These are phyloP conservation scores for Aspergillus cristatus DNA, from an alignment of 495 filamentous ascomycete genomes.

Conservation along the genomic window DNA sequence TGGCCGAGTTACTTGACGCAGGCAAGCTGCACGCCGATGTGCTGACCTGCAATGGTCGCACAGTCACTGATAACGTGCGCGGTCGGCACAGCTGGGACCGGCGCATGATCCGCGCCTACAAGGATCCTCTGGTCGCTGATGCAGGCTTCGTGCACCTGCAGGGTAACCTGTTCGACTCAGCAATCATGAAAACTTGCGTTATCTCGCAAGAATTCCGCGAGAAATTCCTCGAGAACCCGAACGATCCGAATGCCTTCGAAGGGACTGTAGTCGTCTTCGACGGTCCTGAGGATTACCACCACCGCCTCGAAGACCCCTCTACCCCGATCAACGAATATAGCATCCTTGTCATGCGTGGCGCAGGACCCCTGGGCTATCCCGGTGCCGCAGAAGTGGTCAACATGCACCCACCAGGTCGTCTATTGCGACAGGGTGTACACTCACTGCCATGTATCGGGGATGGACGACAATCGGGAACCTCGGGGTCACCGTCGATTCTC, in stretches of 20 bases:
- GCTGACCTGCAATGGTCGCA: conserved; percentile 36
- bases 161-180: conserved; percentile 44
- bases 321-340: conserved; percentile 38
- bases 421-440: conserved; percentile 37
- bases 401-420: conserved; percentile 42
- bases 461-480: conserved; percentile 46
- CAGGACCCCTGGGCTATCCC: conserved; percentile 45
- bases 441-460: conserved; percentile 48
- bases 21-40: conserved; percentile 30
- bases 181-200: conserved; percentile 50
- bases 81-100: conserved; percentile 37
- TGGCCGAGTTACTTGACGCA: conserved; percentile 42
- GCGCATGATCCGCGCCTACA: conserved; percentile 33
- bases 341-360: conserved; percentile 46
- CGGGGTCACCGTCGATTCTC: conserved; percentile 45
- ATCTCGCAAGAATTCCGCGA: conserved; percentile 40
- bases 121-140: conserved; percentile 36
- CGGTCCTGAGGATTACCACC: conserved; percentile 44
- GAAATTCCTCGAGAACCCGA: conserved; percentile 38
- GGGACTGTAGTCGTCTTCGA: conserved; percentile 43
- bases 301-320: conserved; percentile 35
- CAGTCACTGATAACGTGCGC: conserved; percentile 31
- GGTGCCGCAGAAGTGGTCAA: conserved; percentile 49
- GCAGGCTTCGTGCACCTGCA: conserved; percentile 44
- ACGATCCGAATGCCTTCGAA: conserved; percentile 45